A percentile compares a stretch with the other conserved stretches of the same genome.
Evolutionary conservation across 495 filamentous ascomycete species (phyloP).

Genomic region (Lophium mytilinum): DNA sequence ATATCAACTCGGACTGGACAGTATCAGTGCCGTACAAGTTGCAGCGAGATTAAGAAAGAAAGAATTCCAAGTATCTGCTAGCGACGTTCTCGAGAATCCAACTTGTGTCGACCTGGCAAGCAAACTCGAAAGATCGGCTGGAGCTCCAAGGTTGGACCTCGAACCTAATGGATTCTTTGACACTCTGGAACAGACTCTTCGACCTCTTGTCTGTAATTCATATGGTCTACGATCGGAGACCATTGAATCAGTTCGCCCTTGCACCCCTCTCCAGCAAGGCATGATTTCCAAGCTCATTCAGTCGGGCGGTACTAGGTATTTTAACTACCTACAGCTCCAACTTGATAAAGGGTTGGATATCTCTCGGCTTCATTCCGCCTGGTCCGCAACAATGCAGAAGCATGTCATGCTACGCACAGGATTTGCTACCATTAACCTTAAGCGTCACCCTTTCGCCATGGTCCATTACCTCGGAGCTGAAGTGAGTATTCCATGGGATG

Average conservation of each 20-base stretch:
- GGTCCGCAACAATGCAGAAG: slow-evolving; percentile 21
- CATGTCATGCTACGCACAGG: slow-evolving; percentile 35
- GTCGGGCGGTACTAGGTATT: slow-evolving; percentile 45
- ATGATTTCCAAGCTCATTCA: slow-evolving; percentile 41
- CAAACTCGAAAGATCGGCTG: slow-evolving; percentile 14
- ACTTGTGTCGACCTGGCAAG: slow-evolving; percentile 42
- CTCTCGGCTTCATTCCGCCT: slow-evolving; percentile 23
- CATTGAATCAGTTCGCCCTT: slow-evolving; percentile 48
- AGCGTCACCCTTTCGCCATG: slow-evolving; percentile 55
- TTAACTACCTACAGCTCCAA: slow-evolving; percentile 50
- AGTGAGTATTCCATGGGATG: slow-evolving; percentile 40
- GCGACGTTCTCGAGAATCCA: slow-evolving; percentile 60
- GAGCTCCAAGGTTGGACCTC: not conserved
- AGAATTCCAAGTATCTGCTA: slow-evolving; percentile 44
- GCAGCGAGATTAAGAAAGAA: slow-evolving; percentile 27
- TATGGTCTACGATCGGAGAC: slow-evolving; percentile 1
- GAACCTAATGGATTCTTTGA: slow-evolving; percentile 25
- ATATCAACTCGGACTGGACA: slow-evolving; percentile 38
- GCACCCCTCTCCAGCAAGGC: slow-evolving; percentile 55
- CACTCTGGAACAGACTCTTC: slow-evolving; percentile 39
- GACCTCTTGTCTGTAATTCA: slow-evolving; percentile 12
- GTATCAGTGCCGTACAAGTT: slow-evolving; percentile 38
- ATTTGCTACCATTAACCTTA: slow-evolving; percentile 25
- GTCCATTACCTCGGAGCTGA: slow-evolving; percentile 41
- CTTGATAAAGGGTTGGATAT: slow-evolving; percentile 22